Base-by-base conservation (phyloP, 305 asterid species). In the Rubia balearica region DNA sequence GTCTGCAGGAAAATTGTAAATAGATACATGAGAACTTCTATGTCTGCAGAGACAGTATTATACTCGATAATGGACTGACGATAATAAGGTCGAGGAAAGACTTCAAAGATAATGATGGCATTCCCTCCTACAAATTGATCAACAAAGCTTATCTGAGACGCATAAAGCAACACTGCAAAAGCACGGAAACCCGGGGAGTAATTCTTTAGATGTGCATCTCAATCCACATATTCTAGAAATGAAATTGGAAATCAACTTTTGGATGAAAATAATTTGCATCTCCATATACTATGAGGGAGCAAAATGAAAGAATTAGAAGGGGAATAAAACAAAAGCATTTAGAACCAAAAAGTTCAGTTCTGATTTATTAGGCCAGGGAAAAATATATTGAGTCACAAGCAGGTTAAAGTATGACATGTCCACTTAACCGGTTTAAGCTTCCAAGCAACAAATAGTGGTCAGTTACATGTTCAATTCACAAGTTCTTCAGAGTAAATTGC, bases 1-100 rank as follows among this genome's bases (percentile, higher is more conserved):
- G 89, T 82, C 96, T 92, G 85, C 71, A 79, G 51, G 77, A 27
- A 62, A 62, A 81, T 30, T 24, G 71, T 10, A 74, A 51, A 65
- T 48, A 67, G 65, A 64, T n/a, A 36, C 51, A 38, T 69, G 21
- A 55, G 65, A 69, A 2, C 11, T 30, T 40, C n/a, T 12, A 36
- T 7, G 19, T 19, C 51, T 38, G 8, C 51, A 13, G 1, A 36
- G 46, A 67, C 36, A 53, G n/a, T 33, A 36, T 14, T 30, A 6
- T 33, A 48, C 43, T 27, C 17, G 10, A 27, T 22, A 22, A 48
- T n/a, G 13, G 40, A 51, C 17, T 46, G 16, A 12, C 22, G 24
- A 33, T 0, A n/a, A 24, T 21, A n/a, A n/a, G 56, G 70, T 42
- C 12, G 12, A 65, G 55, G 45, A 41, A 62, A 16, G 7, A 51